Evolutionary conservation across 2,329 filamentous ascomycete species (phyloP).

Genomic region (Talaromyces sp.): DNA sequence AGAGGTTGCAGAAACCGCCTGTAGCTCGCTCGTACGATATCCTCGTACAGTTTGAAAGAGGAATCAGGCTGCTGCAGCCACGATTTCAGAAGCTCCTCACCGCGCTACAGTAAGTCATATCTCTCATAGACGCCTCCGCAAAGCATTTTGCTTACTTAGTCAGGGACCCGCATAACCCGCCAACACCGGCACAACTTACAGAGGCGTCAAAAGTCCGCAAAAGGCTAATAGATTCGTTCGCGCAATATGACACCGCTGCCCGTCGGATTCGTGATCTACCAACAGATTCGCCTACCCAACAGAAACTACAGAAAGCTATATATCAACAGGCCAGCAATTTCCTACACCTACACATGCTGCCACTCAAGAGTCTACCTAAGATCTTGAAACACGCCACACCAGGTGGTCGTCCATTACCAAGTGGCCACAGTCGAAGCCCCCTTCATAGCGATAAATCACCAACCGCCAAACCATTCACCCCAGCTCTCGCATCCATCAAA

Average conservation of each 20-base stretch:
- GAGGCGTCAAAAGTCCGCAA: slow-evolving; percentile 90
- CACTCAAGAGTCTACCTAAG: slow-evolving; percentile 71
- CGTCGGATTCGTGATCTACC: slow-evolving; percentile 77
- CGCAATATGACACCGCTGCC: slow-evolving; percentile 80
- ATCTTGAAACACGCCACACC: slow-evolving; percentile 63
- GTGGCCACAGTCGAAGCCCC: slow-evolving; percentile 27
- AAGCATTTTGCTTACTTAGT: neutral
- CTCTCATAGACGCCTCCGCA: neutral
- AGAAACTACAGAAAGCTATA: slow-evolving; percentile 74
- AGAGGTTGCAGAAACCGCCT: slow-evolving; percentile 65
- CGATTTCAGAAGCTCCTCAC: slow-evolving; percentile 77
- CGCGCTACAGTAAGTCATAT: slow-evolving; percentile 60
- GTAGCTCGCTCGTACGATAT: slow-evolving; percentile 82
- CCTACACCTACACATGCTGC: slow-evolving; percentile 85
- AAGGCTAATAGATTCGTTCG: slow-evolving; percentile 81
- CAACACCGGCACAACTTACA: slow-evolving; percentile 68
- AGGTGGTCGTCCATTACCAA: slow-evolving; percentile 40
- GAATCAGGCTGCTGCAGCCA: slow-evolving; percentile 77
- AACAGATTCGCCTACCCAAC: slow-evolving; percentile 69
- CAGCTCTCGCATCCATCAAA: slow-evolving; percentile 60
- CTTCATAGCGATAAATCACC: slow-evolving; percentile 25
- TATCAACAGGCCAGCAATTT: slow-evolving; percentile 81
- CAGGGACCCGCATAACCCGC: slow-evolving; percentile 63
- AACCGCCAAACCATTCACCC: slow-evolving; percentile 32
- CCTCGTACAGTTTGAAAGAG: slow-evolving; percentile 80